These are phyloP conservation scores for Capsella rubella DNA, from an alignment of 441 rosid species.

Conservation along the genomic window DNA sequence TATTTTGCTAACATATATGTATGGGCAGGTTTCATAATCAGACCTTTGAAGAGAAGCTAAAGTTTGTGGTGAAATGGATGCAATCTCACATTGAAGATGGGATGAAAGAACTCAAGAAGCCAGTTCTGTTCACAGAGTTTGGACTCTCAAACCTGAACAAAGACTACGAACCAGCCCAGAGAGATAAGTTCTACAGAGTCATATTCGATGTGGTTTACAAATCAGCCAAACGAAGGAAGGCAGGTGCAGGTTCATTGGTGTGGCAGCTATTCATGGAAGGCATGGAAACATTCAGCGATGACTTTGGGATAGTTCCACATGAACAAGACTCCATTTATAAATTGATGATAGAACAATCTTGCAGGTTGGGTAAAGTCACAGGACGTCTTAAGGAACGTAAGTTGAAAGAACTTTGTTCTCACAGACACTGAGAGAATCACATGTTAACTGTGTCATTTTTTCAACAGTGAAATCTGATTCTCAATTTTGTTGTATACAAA, in stretches of 20 bases:
- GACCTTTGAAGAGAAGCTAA: slow-evolving; percentile 67
- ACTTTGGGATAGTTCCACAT: slow-evolving; percentile 81
- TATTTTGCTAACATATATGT: background rate
- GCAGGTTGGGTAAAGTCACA: slow-evolving; percentile 65
- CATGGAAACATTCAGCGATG: slow-evolving; percentile 82
- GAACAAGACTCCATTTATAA: slow-evolving; percentile 62
- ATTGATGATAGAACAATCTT: slow-evolving; percentile 66
- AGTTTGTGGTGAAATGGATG: slow-evolving; percentile 77
- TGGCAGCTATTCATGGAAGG: slow-evolving; percentile 86
- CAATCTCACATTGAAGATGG: slow-evolving; percentile 89
- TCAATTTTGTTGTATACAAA: slow-evolving; percentile 22
- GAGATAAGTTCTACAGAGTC: slow-evolving; percentile 61
- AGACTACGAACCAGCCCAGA: slow-evolving; percentile 66
- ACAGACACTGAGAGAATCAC: slow-evolving; percentile 45
- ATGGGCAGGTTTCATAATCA: slow-evolving; percentile 65
- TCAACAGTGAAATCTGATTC: slow-evolving; percentile 27
- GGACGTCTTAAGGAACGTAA: slow-evolving; percentile 45
- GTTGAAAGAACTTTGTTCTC: slow-evolving; percentile 58
- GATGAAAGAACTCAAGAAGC: slow-evolving; percentile 73
- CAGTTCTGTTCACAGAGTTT: slow-evolving; percentile 83
- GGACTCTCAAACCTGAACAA: slow-evolving; percentile 77
- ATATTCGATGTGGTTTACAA: slow-evolving; percentile 61
- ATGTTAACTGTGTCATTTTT: background rate
- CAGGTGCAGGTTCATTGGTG: slow-evolving; percentile 82
- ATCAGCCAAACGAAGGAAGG: slow-evolving; percentile 67